Evolutionary conservation across 768 basidiomycete species (phyloP).

Genomic region (Auriculariales sp.): DNA sequence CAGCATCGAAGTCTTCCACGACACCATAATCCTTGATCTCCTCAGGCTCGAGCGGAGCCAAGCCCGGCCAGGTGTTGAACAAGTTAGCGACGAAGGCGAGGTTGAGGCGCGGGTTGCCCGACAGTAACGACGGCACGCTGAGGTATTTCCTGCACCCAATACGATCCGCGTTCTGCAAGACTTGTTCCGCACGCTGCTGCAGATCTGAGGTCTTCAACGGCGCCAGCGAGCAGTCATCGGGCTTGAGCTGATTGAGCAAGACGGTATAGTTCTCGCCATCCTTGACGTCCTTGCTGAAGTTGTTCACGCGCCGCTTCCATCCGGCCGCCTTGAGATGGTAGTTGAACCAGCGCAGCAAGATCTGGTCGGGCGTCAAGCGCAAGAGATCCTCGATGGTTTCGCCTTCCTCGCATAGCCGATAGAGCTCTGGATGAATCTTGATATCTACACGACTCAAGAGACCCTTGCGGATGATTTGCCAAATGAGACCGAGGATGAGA

Average conservation of each 20-base stretch:
- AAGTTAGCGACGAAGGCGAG: conserved; percentile 97
- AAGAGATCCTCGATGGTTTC: conserved; percentile 96
- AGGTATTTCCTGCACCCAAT: conserved; percentile 96
- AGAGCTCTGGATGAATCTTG: conserved; percentile 94
- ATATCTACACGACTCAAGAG: conserved; percentile 92
- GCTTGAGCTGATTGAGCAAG: conserved; percentile 89
- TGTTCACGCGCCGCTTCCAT: conserved; percentile 85
- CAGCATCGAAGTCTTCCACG: conserved; percentile 96
- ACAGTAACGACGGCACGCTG: conserved; percentile 76
- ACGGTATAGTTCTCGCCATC: conserved; percentile 98
- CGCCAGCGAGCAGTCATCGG: conserved; percentile 79
- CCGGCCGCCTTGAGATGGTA: conserved; percentile 93
- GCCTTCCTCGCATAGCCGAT: conserved; percentile 88
- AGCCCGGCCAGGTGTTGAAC: conserved; percentile 94
- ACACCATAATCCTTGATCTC: conserved; percentile 82
- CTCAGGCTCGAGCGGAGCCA: conserved; percentile 86
- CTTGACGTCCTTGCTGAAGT: conserved; percentile 93
- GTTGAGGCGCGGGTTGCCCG: conserved; percentile 94
- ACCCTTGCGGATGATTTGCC: conserved; percentile 95
- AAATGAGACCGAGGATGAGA: conserved; percentile 92
- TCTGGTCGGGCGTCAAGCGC: conserved; percentile 89
- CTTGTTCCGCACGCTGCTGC: conserved; percentile 73
- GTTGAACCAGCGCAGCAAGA: conserved; percentile 97
- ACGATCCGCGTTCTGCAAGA: conserved; percentile 82
- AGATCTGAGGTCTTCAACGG: conserved; percentile 80